A percentile compares a stretch with the other conserved stretches of the same genome.
Evolutionary conservation across 345 rosid genomes (phyloP).

Genomic region (Jatropha curcas): DNA sequence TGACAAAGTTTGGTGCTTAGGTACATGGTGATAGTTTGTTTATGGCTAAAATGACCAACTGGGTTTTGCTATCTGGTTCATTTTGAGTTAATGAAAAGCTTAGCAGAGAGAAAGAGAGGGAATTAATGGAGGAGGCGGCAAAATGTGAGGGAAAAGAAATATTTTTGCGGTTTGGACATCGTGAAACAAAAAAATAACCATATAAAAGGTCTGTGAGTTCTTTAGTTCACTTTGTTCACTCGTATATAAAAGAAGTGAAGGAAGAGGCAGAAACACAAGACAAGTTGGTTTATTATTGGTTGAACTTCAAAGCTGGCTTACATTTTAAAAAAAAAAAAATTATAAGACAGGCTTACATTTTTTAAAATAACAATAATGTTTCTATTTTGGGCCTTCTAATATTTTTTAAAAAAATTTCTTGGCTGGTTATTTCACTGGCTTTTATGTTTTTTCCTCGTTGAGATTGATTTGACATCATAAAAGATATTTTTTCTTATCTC

Average conservation of each 20-base stretch:
- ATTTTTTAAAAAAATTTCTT: too few species aligned
- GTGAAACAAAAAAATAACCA: conserved; percentile 11
- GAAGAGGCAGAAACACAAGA: background rate
- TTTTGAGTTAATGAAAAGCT: background rate
- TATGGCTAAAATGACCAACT: background rate
- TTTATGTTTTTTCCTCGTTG: too few species aligned
- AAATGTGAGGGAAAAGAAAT: conserved; percentile 3
- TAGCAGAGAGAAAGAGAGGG: conserved; percentile 4
- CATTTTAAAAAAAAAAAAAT: background rate
- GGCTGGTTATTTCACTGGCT: too few species aligned
- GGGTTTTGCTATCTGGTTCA: conserved; percentile 2
- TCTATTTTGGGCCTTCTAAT: too few species aligned
- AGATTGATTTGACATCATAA: too few species aligned
- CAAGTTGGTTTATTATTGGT: too few species aligned
- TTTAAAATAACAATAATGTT: too few species aligned
- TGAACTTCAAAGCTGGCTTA: background rate
- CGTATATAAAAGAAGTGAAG: background rate
- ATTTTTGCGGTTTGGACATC: conserved; percentile 14
- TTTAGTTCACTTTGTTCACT: background rate
- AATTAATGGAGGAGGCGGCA: conserved; percentile 42
- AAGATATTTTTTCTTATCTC: too few species aligned
- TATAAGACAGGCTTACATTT: too few species aligned
- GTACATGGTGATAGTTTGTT: background rate
- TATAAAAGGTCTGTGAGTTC: too few species aligned
- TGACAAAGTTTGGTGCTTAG: conserved; percentile 22